phyloP scores from a whole-genome alignment of 2,329 filamentous ascomycete genomes.

The Cryphonectria naterciae region DNA sequence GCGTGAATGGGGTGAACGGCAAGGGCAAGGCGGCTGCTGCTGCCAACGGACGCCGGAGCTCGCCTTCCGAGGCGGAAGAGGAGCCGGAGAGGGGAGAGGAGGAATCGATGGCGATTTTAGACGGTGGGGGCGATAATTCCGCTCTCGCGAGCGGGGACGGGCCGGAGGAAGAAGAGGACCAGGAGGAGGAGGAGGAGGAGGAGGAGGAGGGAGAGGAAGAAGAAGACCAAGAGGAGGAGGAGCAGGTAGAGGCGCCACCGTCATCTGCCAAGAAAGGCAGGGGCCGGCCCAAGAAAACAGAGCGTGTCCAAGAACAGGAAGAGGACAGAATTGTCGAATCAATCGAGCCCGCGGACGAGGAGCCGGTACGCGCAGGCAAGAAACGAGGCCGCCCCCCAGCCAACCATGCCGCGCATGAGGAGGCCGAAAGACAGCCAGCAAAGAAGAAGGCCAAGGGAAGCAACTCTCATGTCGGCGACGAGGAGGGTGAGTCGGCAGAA shows the following conservation, averaged over 20 bases:
- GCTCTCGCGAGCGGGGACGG: slow-evolving; percentile 35
- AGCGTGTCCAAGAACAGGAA: slow-evolving; percentile 34
- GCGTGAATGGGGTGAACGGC: slow-evolving; percentile 28
- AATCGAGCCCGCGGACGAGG: slow-evolving; percentile 32
- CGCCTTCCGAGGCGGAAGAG: slow-evolving; percentile 36
- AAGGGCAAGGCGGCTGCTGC: slow-evolving; percentile 31
- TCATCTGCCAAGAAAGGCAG: slow-evolving; percentile 20
- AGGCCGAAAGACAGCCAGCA: slow-evolving; percentile 32
- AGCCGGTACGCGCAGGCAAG: slow-evolving; percentile 23
- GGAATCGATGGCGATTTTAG: slow-evolving; percentile 34
- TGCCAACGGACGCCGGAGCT: slow-evolving; percentile 19
- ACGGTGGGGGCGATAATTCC: slow-evolving; percentile 44
- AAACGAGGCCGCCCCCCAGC: slow-evolving; percentile 33
- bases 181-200: slow-evolving; percentile 36
- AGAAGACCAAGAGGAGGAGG: slow-evolving; percentile 35
- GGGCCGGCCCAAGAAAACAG: slow-evolving; percentile 25
- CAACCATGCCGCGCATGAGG: slow-evolving; percentile 31
- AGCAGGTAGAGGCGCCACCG: slow-evolving; percentile 28
- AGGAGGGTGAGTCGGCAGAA: slow-evolving; percentile 31
- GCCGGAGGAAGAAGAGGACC: slow-evolving; percentile 32
- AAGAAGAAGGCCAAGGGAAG: slow-evolving; percentile 32
- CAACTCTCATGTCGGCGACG: slow-evolving; percentile 34
- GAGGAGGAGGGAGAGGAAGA: slow-evolving; percentile 35
- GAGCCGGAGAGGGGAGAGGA: slow-evolving; percentile 35
- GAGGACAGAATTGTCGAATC: slow-evolving; percentile 29